phyloP scores from a whole-genome alignment of 768 basidiomycete genomes.

The Multifurca ochricompacta region DNA sequence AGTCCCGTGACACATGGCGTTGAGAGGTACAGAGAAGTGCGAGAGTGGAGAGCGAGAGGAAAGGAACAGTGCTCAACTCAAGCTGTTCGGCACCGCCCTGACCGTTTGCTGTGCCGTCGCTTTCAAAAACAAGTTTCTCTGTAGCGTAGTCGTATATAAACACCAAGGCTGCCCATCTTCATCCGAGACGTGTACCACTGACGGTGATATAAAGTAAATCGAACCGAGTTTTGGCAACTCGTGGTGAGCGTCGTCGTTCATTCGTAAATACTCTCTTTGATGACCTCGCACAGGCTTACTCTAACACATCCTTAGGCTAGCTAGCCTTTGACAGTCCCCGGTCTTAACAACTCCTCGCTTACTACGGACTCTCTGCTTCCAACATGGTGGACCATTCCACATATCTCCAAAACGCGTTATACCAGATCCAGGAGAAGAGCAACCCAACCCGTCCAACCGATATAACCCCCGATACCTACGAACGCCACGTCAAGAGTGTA shows the following conservation, averaged over 20 bases:
- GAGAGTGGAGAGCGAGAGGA: not conserved
- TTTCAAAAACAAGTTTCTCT: too few species aligned
- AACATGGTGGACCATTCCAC: constrained; percentile 15
- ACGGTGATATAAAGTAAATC: not conserved
- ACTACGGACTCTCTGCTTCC: not conserved
- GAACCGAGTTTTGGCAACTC: not conserved
- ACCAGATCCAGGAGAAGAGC: constrained; percentile 29
- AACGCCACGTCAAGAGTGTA: constrained; percentile 29
- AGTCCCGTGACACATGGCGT: too few species aligned
- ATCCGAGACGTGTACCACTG: not conserved
- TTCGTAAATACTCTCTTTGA: not conserved
- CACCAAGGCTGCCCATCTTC: too few species aligned
- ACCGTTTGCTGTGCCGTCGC: not conserved
- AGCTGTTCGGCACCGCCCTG: not conserved
- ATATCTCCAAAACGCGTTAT: constrained; percentile 22
- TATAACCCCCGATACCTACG: constrained; percentile 23
- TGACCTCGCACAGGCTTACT: not conserved
- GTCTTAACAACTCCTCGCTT: not conserved
- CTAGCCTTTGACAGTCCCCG: not conserved
- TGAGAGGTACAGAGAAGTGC: too few species aligned
- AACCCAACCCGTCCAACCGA: constrained; percentile 25
- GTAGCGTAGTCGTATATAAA: too few species aligned
- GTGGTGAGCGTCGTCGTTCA: not conserved
- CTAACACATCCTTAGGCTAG: not conserved
- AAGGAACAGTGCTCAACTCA: not conserved